Evolutionary conservation across 306 rosid genomes (phyloP).

Genomic region (Abrus pulchellus): DNA sequence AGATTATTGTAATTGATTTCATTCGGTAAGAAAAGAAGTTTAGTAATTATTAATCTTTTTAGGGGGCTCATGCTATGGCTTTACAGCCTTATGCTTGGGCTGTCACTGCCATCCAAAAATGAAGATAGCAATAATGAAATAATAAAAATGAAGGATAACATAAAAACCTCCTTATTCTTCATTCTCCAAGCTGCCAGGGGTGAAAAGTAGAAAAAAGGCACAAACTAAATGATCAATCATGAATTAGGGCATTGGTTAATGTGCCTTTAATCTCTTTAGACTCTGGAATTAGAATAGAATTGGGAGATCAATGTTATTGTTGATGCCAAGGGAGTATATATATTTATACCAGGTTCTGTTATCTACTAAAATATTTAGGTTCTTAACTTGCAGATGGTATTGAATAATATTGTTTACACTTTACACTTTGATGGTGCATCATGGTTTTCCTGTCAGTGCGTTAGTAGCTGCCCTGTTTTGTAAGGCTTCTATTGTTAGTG

Average conservation of each 20-base stretch:
- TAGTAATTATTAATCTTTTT: neutral
- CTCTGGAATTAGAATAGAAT: neutral
- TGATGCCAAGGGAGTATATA: slow-evolving; percentile 1
- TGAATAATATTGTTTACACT: neutral
- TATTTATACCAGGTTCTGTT: slow-evolving; percentile 23
- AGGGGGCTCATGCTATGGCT: neutral
- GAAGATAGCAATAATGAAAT: neutral
- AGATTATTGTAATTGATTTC: neutral
- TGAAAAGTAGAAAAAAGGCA: slow-evolving; percentile 25
- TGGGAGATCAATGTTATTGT: neutral
- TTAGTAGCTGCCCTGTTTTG: slow-evolving; percentile 18
- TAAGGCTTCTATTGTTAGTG: slow-evolving; percentile 11
- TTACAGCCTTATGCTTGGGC: neutral
- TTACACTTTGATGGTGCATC: neutral
- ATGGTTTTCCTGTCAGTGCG: slow-evolving; percentile 34
- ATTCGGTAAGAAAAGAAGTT: neutral
- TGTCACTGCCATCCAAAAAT: neutral
- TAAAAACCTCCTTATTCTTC: neutral
- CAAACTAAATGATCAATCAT: neutral
- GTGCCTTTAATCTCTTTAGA: neutral
- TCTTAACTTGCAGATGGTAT: slow-evolving; percentile 10
- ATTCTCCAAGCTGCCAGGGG: slow-evolving; percentile 5
- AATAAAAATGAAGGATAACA: slow-evolving; percentile 12
- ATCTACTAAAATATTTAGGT: neutral
- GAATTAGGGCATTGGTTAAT: neutral